phyloP scores from a whole-genome alignment of 306 rosid species.

The Trifolium subterraneum region DNA sequence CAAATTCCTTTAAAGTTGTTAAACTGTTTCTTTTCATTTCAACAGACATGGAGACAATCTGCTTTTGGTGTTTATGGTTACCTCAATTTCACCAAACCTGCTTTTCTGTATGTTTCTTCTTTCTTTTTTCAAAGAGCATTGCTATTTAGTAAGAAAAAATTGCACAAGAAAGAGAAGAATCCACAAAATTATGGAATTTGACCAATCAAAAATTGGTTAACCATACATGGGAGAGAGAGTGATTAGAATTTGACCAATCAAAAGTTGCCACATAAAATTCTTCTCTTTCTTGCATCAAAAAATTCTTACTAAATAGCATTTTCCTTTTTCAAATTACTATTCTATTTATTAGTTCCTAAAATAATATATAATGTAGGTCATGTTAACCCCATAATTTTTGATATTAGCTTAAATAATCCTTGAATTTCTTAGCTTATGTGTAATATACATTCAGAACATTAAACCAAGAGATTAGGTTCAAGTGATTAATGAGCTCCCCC shows the following conservation, averaged over 20 bases:
- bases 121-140: too few relatives aligned
- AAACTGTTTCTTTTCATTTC: not conserved
- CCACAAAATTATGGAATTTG: too few relatives aligned
- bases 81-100: constrained; percentile 89
- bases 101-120: constrained; percentile 60
- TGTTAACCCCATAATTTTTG: not conserved
- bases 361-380: not conserved
- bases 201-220: too few relatives aligned
- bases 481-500: too few relatives aligned
- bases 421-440: not conserved
- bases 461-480: too few relatives aligned
- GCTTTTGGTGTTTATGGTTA: constrained; percentile 82
- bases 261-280: too few relatives aligned
- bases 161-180: too few relatives aligned
- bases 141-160: too few relatives aligned
- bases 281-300: too few relatives aligned
- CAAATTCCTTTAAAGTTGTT: not conserved
- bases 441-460: not conserved
- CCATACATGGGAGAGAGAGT: too few relatives aligned
- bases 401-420: not conserved
- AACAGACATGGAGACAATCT: constrained; percentile 80
- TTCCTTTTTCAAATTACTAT: not conserved
- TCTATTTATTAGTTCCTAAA: not conserved
- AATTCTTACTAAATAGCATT: too few relatives aligned
- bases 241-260: too few relatives aligned